Evolutionary conservation across 768 basidiomycete species (phyloP), one percentile per base, ranked within the genome.

Genomic region (Dioszegia crocea): DNA sequence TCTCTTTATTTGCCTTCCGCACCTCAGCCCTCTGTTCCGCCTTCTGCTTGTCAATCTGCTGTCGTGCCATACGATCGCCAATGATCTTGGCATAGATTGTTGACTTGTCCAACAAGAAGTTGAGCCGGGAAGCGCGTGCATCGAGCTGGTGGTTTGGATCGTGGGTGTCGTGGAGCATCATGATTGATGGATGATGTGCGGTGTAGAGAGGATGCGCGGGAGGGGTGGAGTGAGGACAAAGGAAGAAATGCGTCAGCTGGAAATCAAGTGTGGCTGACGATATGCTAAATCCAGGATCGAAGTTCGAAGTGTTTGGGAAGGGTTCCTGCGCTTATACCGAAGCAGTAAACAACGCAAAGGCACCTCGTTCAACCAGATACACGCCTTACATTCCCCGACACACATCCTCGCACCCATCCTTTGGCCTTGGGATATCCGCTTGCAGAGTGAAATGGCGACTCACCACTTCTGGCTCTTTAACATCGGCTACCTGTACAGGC

Each of bases 71-170:
- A 57, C 86, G 83, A 23, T 84, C 80, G 46, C 85, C 83, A 14
- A 92, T 80, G 40, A 88, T 81, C 52, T 79, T 81, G 1, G 89
- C 86, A 67, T 87, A 91, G n/a, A 86, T 80, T 0, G 83, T 82
- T 0, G 88, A 89, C 66, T 87, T 87, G 54, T 90, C 82, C 21
- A 92, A 81, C 24, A 92, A 82, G 50, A 81, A 84, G 9, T 61
- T 56, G 0, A 74, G 57, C 11, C 69, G 58, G 10, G 56, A 52
- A 6, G 67, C 67, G 24, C 72, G 65, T 10, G 72, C 72, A 14
- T 62, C 29, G 19, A 62, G 55, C 67, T 69, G 56, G 9, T 17
- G 33, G 11, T 19, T 27, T 16, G 49, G 31, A 21, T 10, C n/a
- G 23, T 50, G 30, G 21, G 29, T 6, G 44, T 19, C 12, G 33